Conservation (phyloP, 2,329 filamentous ascomycete species). For the Aspergillus chevalieri region DNA sequence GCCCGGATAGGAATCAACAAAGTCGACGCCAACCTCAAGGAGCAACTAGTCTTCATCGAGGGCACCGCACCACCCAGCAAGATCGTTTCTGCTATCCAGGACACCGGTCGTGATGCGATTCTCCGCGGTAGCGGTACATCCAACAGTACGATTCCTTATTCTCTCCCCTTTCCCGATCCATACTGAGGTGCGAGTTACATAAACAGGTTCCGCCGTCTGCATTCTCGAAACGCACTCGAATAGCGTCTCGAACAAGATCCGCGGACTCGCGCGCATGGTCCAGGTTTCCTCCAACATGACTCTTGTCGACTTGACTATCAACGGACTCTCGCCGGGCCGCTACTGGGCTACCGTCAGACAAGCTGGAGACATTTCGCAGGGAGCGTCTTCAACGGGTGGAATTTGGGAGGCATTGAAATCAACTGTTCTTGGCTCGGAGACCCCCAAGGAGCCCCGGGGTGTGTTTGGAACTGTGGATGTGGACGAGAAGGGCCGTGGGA, state of each 20-base stretch:
- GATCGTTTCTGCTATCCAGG: conserved; percentile 82
- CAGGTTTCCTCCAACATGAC: conserved; percentile 75
- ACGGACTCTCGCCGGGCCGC: conserved; percentile 70
- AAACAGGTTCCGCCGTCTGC: conserved; percentile 59
- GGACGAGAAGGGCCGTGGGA: conserved; percentile 67
- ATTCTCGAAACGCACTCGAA: conserved; percentile 81
- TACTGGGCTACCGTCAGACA: conserved; percentile 83
- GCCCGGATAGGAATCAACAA: conserved; percentile 62
- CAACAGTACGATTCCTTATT: conserved; percentile 55
- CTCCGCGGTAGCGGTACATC: conserved; percentile 79
- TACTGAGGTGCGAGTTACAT: neutral
- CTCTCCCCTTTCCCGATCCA: neutral
- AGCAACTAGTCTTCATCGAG: conserved; percentile 77
- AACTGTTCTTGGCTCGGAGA: conserved; percentile 31
- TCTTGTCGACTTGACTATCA: conserved; percentile 79
- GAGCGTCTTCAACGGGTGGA: conserved; percentile 73
- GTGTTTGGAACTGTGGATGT: conserved; percentile 71
- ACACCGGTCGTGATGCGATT: conserved; percentile 88
- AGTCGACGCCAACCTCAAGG: conserved; percentile 72
- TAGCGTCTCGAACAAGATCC: conserved; percentile 60
- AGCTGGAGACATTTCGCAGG: conserved; percentile 77
- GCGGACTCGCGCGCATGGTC: conserved; percentile 87
- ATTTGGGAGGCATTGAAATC: conserved; percentile 62
- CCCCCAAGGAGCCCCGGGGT: conserved; percentile 47
- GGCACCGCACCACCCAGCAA: conserved; percentile 84